Evolutionary conservation across 352 stramenopile species (phyloP).

Genomic region (Globisporangium paddicum): DNA sequence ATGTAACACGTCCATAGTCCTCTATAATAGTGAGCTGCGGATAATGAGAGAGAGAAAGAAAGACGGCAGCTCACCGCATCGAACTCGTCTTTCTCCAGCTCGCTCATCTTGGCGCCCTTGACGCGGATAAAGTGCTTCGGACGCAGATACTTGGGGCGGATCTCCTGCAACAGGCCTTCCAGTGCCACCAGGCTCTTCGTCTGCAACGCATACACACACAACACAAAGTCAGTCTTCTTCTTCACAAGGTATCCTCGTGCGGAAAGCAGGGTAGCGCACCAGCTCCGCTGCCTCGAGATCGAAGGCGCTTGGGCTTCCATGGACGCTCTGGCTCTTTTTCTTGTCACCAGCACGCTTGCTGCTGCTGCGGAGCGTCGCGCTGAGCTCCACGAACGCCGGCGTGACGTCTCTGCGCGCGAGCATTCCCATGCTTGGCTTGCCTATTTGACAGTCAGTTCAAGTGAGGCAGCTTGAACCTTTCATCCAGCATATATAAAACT

Average conservation of each 20-base stretch:
- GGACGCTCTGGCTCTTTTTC: not conserved
- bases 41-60: no score
- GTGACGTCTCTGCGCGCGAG: conserved; percentile 17
- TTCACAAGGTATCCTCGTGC: not conserved
- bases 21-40: no score
- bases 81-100: conserved; percentile 74
- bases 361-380: not conserved
- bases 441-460: not conserved
- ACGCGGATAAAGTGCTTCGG: conserved; percentile 56
- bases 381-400: conserved; percentile 22
- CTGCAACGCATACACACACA: conserved; percentile 16
- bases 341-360: not conserved
- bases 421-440: conserved; percentile 1
- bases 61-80: conserved; percentile 36
- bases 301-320: conserved; percentile 2
- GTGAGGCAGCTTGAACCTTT: not conserved
- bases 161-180: conserved; percentile 43
- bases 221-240: not conserved
- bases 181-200: conserved; percentile 41
- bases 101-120: conserved; percentile 58
- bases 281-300: conserved; percentile 7
- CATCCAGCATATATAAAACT: not conserved
- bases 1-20: not conserved
- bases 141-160: conserved; percentile 51
- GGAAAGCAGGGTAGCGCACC: conserved; percentile 2